Percentiles rank a stretch among this genome's conserved stretches.
Conservation (phyloP, 2,329 filamentous ascomycete genomes). For the Pseudophaeomoniella oleicola region DNA sequence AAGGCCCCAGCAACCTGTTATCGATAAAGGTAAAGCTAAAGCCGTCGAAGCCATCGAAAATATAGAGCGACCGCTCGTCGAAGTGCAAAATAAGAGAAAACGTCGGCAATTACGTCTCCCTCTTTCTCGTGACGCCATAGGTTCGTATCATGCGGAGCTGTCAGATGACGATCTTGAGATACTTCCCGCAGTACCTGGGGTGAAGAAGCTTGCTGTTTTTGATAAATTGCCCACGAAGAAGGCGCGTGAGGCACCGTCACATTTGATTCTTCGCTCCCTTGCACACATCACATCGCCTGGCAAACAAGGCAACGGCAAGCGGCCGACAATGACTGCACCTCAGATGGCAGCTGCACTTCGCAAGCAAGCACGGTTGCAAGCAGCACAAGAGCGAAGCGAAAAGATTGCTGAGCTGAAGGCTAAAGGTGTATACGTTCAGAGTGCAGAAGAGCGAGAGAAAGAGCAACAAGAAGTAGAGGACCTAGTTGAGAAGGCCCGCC, state of each 20-base stretch:
- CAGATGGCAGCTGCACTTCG: conserved; percentile 57
- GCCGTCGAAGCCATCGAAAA: conserved; percentile 22
- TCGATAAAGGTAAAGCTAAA: conserved; percentile 49
- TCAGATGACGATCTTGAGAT: conserved; percentile 50
- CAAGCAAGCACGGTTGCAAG: conserved; percentile 64
- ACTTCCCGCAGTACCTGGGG: conserved; percentile 24
- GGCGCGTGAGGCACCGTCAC: conserved; percentile 46
- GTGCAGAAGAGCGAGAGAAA: conserved; percentile 69
- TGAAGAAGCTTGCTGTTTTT: conserved; percentile 45
- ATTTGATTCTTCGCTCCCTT: conserved; percentile 57
- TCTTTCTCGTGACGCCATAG: conserved; percentile 22
- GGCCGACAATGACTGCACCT: conserved; percentile 48
- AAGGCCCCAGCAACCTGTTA: conserved; percentile 12
- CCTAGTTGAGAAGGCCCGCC: conserved; percentile 68
- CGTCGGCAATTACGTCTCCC: conserved; percentile 22
- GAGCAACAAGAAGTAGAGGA: conserved; percentile 78
- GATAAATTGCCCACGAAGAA: conserved; percentile 51
- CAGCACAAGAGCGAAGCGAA: conserved; percentile 59
- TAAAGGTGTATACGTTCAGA: conserved; percentile 70
- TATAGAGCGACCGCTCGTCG: conserved; percentile 1
- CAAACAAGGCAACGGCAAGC: conserved; percentile 29
- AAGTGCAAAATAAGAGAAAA: conserved; percentile 1
- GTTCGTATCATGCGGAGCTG: conserved; percentile 15
- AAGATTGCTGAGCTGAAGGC: conserved; percentile 62
- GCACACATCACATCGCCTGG: conserved; percentile 55